These are phyloP conservation scores for Hyphopichia homilentoma DNA, from an alignment of 805 yeast genomes.

Conservation along the genomic window DNA sequence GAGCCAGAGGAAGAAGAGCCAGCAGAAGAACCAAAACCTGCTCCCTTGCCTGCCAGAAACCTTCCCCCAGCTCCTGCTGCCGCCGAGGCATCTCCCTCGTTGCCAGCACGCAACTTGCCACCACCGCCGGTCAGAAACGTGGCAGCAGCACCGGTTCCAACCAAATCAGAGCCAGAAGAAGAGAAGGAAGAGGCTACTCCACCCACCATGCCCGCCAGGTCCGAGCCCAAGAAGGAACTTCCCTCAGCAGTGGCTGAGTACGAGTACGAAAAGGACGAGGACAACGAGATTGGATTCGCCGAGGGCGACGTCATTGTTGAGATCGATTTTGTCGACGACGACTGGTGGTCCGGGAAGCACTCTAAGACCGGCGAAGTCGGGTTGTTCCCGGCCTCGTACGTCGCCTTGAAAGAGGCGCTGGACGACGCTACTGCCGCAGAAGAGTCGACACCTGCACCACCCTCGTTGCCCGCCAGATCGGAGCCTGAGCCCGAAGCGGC, in stretches of 20 bases:
- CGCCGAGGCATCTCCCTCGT: conserved; percentile 9
- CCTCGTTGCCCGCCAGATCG: conserved; percentile 10
- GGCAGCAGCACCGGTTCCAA: conserved; percentile 6
- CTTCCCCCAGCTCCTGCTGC: conserved; percentile 3
- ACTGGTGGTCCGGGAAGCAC: conserved; percentile 60
- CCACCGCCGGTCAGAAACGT: conserved; percentile 14
- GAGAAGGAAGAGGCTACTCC: conserved; percentile 10
- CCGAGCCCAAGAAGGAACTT: conserved; percentile 7
- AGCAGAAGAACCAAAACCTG: conserved; percentile 7
- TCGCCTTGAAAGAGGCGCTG: conserved; percentile 31
- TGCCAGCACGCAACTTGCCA: conserved; percentile 18
- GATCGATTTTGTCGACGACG: conserved; percentile 68
- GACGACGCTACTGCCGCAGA: conserved; percentile 11
- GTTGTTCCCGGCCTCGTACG: conserved; percentile 56
- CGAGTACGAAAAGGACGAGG: conserved; percentile 73
- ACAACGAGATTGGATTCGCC: conserved; percentile 62
- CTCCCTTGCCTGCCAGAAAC: conserved; percentile 4
- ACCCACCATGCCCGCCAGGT: conserved; percentile 13
- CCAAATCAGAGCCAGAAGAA: conserved; percentile 8
- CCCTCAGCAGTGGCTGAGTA: conserved; percentile 73
- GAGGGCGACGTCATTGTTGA: conserved; percentile 68
- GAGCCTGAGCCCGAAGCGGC: conserved; percentile 17
- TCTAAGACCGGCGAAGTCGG: conserved; percentile 45
- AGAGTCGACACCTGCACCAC: conserved; percentile 11
- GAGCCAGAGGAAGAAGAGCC: conserved; percentile 8